These are phyloP conservation scores for Termitomyces sp. DNA, from an alignment of 768 basidiomycete genomes.

Conservation along the genomic window DNA sequence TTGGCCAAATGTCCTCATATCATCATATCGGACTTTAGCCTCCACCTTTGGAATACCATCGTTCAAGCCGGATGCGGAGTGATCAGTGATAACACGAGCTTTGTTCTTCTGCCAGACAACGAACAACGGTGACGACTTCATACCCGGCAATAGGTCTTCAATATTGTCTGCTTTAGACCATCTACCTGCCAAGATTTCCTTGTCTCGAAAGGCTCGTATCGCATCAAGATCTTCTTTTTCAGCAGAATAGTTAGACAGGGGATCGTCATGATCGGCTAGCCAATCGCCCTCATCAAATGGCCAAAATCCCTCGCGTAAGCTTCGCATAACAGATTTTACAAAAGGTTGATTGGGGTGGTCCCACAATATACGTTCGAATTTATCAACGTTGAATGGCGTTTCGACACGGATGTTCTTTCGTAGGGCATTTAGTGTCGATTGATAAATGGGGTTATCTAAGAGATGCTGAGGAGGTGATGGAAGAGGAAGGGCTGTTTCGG, in stretches of 20 bases:
- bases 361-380: slow-evolving; percentile 15
- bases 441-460: not conserved
- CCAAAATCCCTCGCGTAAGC: slow-evolving; percentile 24
- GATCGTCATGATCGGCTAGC: slow-evolving; percentile 5
- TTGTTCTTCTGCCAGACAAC: slow-evolving; percentile 23
- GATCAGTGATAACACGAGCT: slow-evolving; percentile 23
- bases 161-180: slow-evolving; percentile 15
- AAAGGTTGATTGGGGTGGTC: slow-evolving; percentile 28
- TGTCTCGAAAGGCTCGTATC: slow-evolving; percentile 4
- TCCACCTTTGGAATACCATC: slow-evolving; percentile 7
- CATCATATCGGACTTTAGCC: slow-evolving; percentile 8
- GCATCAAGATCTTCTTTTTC: not conserved
- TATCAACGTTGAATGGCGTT: slow-evolving; percentile 24
- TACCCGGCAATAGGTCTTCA: slow-evolving; percentile 19
- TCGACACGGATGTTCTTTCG: slow-evolving; percentile 17
- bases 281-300: slow-evolving; percentile 22
- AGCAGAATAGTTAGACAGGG: slow-evolving; percentile 11
- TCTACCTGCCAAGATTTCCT: slow-evolving; percentile 12
- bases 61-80: slow-evolving; percentile 19
- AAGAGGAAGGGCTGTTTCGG: not conserved
- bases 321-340: slow-evolving; percentile 21
- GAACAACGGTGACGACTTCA: slow-evolving; percentile 23
- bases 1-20: slow-evolving; percentile 8
- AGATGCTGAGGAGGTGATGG: not conserved
- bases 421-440: not conserved